phyloP scores from a whole-genome alignment of 352 stramenopile genomes.

The Globisporangium parvum region DNA sequence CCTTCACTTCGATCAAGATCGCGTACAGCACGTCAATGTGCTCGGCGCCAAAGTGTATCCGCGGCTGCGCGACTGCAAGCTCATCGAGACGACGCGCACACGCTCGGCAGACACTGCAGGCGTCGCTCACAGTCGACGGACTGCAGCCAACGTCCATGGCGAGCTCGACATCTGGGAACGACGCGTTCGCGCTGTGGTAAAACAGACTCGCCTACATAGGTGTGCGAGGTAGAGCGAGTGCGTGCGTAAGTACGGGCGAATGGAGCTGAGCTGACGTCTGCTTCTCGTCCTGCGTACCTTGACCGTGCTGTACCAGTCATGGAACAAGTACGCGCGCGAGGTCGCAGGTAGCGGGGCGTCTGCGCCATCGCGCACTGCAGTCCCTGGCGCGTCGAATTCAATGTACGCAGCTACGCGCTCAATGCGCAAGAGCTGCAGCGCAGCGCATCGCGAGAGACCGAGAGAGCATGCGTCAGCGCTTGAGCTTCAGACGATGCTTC shows the following conservation, averaged over 20 bases:
- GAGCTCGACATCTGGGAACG: constrained; percentile 79
- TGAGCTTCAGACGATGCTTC: background rate
- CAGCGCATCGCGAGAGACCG: background rate
- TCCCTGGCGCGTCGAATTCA: constrained; percentile 34
- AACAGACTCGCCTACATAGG: constrained; percentile 61
- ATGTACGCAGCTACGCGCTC: constrained; percentile 69
- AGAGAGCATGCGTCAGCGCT: background rate
- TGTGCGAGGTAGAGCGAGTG: too few relatives aligned
- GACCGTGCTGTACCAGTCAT: constrained; percentile 73
- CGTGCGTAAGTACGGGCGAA: too few relatives aligned
- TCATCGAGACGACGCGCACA: constrained; percentile 12
- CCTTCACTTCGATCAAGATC: constrained; percentile 83
- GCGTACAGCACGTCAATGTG: constrained; percentile 84
- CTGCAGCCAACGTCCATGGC: constrained; percentile 53
- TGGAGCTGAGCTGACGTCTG: too few relatives aligned
- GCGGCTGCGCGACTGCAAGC: constrained; percentile 23
- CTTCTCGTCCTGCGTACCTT: constrained; percentile 34
- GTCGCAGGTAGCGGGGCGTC: constrained; percentile 10
- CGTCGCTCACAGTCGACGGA: constrained; percentile 16
- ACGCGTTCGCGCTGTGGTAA: constrained; percentile 71
- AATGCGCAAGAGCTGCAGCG: constrained; percentile 47
- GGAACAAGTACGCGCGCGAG: constrained; percentile 72
- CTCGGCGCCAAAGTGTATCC: constrained; percentile 65
- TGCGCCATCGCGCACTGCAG: background rate
- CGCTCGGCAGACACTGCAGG: constrained; percentile 33